Evolutionary conservation across 2,329 filamentous ascomycete species (phyloP), one percentile per base, ranked within the genome.

Genomic region (Coniosporium tulheliwenetii): DNA sequence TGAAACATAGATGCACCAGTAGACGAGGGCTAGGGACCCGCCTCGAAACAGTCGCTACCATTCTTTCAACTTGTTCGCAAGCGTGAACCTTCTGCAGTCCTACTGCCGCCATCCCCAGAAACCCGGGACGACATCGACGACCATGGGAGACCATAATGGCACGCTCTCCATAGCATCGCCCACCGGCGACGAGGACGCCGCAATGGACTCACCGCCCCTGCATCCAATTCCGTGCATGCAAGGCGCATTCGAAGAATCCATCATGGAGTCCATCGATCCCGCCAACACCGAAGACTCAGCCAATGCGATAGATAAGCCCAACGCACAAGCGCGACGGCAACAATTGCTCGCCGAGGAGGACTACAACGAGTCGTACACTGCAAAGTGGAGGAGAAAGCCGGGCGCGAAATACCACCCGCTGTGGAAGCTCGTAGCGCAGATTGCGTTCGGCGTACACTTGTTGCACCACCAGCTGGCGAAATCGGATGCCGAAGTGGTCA

Each of bases 391-490:
- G 43, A 79, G 82, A 56, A 76, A 79, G 40, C 71, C 77, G 0
- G 77, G 77, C 36, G 84, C 91, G 56, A 74, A 76, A 52, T 81
- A 85, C 54, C 91, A 96, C 55, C 85, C 93, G 47, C 66, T 96
- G 44, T 80, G 81, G 67, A 95, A 95, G 63, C 74, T 95, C 38
- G 75, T 93, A 55, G 79, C 89, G 12, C 89, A 96, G 60, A 87
- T 96, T 50, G 81, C 85, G 1, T 96, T 96, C 58, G 89, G 91
- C 14, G 79, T 96, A 32, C 87, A 95, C 58, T 68, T 96, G 36
- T 64, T 96, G 43, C 75, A 93, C 41, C 79, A 87, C 52, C 78
- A 79, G 45, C 75, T 93, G 57, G 87, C 91, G 40, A 93, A 89
- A 60, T 93, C 85, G 49, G 83, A 93, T 49, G 71, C 77, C 30